Evolutionary conservation across 2,329 filamentous ascomycete species (phyloP).

Genomic region (Cercospora canescens): DNA sequence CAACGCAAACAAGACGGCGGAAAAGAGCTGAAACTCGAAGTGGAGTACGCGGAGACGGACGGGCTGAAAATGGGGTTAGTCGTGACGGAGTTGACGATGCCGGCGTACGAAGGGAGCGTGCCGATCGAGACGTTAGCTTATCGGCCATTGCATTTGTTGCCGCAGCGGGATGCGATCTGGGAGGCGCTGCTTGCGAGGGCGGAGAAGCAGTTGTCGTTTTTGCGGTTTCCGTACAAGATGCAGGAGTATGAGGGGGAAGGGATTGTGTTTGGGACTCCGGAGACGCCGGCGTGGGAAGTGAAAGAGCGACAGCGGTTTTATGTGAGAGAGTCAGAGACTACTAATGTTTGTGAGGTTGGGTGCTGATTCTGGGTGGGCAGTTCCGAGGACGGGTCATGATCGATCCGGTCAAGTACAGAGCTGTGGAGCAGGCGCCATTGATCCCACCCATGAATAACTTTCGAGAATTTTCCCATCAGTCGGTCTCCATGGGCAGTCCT

Average conservation of each 20-base stretch:
- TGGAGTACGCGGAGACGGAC: neutral
- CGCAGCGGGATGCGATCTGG: neutral
- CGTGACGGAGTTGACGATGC: neutral
- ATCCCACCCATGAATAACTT: neutral
- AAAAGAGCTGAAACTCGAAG: conserved; percentile 1
- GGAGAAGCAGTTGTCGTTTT: neutral
- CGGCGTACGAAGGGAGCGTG: neutral
- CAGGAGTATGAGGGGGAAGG: neutral
- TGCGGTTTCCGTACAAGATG: neutral
- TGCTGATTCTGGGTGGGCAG: neutral
- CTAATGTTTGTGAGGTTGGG: too few species aligned
- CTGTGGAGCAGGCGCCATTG: neutral
- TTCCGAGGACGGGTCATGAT: conserved; percentile 9
- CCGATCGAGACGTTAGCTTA: neutral
- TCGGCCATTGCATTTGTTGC: conserved; percentile 1
- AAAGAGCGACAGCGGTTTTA: conserved; percentile 2
- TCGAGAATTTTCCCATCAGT: neutral
- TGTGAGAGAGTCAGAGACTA: too few species aligned
- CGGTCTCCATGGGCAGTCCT: neutral
- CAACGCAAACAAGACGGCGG: neutral
- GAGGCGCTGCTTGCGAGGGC: neutral
- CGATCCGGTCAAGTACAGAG: conserved; percentile 3
- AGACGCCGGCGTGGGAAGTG: neutral
- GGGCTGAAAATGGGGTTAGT: conserved; percentile 1
- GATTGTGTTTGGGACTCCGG: neutral